Conservation (phyloP, 1,139 yeast genomes). For the Hemisphaericaspora lyxosophila region DNA sequence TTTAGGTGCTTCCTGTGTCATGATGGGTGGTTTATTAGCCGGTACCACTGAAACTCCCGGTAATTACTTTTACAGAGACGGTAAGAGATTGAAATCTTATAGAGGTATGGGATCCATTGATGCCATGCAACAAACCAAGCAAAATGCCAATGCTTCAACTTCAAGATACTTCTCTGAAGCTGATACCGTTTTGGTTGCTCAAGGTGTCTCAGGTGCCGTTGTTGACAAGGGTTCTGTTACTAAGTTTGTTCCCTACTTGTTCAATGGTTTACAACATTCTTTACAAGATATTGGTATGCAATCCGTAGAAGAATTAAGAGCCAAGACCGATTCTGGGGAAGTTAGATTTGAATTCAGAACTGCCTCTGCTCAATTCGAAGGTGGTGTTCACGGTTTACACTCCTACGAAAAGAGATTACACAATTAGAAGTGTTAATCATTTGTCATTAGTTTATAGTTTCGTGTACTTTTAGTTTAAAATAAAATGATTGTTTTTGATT, state of each 20-base stretch:
- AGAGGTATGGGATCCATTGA: conserved; percentile 99
- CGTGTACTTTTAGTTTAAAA: conserved; percentile 1
- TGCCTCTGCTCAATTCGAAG: conserved; percentile 97
- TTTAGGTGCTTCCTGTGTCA: conserved; percentile 93
- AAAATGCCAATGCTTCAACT: conserved; percentile 93
- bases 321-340: conserved; percentile 61
- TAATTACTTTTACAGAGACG: conserved; percentile 95
- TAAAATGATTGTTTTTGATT: conserved; percentile 1
- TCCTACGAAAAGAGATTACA: conserved; percentile 97
- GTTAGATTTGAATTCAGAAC: conserved; percentile 97
- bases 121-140: conserved; percentile 93
- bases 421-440: conserved; percentile 34
- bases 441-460: not conserved
- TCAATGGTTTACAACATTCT: conserved; percentile 96
- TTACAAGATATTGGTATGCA: conserved; percentile 95
- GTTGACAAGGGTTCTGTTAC: conserved; percentile 94
- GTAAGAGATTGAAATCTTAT: conserved; percentile 94
- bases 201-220: conserved; percentile 98
- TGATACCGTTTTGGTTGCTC: conserved; percentile 95
- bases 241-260: conserved; percentile 91
- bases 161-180: conserved; percentile 97
- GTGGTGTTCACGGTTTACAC: conserved; percentile 96
- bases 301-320: conserved; percentile 65
- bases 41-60: conserved; percentile 99
- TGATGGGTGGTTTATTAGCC: conserved; percentile 99